Evolutionary conservation across 371 early-diverging fungal species (phyloP), one percentile per base, ranked within the genome.

Genomic region (Syncephalastrum racemosum): DNA sequence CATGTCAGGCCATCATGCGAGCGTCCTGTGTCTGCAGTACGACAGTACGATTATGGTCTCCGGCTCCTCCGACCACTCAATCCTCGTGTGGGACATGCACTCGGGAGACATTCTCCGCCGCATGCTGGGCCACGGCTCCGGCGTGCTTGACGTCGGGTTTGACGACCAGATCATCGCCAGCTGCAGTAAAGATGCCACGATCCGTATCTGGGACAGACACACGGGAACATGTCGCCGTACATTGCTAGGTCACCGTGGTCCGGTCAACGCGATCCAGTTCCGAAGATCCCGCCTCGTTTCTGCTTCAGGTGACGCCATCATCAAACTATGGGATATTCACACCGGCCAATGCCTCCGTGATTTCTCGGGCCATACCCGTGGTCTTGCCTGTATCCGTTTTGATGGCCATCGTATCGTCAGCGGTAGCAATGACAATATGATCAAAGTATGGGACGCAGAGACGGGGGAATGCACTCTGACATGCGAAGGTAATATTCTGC

Each of bases 401-500:
- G 94, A 94, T 63, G 95, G 95, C 40, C 82, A 86, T 59, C 79
- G 81, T 10, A 90, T 97, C 24, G 92, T 95, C 0, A 92, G 94
- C 4, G 98, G 97, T 10, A 93, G 94, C 23, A 90, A 94, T 68
- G 99, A 99, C 73, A 84, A 88, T 62, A 89, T 94, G 15, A 94
- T 99, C 63, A 88, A 90, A 62, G 75, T 98, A 10, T 99, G 99
- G 99, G 87, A 95, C 61, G 89, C 91, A 6, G 73, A 86, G 41
- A 89, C 94, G 16, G 98, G 96, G 13, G 68, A 79, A 47, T 88
- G 89, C 65, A 58, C 85, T 0, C 66, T 76, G 51, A 89, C 90
- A 22, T 70, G 70, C 40, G 59, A 61, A 61, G 77, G 73, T 62
- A 59, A 52, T 27, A 27, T 27, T 7, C 3, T 6, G 2, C 27